Conservation (phyloP, 176 grass and related monocot species). For the Alloteropsis semialata region DNA sequence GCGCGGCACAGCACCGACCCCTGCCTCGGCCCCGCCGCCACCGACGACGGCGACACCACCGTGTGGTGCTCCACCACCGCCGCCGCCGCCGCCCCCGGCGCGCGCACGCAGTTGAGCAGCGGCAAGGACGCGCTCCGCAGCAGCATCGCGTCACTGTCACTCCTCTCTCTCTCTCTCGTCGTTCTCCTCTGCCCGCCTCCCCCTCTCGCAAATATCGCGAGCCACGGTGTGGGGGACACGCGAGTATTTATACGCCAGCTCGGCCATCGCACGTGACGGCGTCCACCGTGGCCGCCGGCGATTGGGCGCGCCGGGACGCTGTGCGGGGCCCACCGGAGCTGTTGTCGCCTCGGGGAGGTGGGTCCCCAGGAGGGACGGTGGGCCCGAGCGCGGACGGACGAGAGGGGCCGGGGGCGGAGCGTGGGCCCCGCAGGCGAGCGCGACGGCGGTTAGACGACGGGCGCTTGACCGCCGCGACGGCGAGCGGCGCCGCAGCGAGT, state of each 20-base stretch:
- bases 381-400: conserved; percentile 38
- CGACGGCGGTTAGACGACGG: background rate
- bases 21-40: background rate
- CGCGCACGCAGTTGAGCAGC: conserved; percentile 38
- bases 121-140: conserved; percentile 52
- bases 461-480: background rate
- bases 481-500: too few relatives aligned
- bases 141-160: conserved; percentile 7
- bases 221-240: background rate
- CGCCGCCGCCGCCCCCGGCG: background rate
- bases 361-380: background rate
- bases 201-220: background rate
- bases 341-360: background rate
- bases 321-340: background rate
- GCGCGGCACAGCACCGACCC: conserved; percentile 25
- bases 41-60: background rate
- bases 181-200: too few relatives aligned
- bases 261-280: background rate
- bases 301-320: background rate
- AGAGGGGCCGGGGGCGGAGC: background rate
- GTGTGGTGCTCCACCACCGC: background rate
- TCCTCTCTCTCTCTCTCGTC: background rate
- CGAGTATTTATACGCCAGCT: background rate
- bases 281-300: background rate
- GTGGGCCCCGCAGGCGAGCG: background rate